These are phyloP conservation scores for Hydnum rufescens DNA, from an alignment of 768 basidiomycete genomes.

Conservation along the genomic window DNA sequence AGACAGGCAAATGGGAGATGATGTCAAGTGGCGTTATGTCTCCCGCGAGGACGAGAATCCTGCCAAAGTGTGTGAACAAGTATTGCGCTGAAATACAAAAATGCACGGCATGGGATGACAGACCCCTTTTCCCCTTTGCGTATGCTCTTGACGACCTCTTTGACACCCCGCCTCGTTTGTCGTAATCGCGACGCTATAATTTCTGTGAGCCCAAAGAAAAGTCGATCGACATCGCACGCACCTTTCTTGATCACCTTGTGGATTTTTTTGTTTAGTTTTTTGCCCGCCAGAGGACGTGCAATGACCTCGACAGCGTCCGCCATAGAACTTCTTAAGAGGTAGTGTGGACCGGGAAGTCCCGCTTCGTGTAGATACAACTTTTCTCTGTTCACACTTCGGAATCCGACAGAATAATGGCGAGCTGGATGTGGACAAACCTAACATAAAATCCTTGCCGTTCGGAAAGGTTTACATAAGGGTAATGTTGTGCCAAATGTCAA, in stretches of 20 bases:
- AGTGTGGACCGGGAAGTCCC: no score
- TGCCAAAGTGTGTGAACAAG: conserved; percentile 15
- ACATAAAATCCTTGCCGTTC: no score
- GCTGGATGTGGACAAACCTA: no score
- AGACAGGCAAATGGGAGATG: conserved; percentile 85
- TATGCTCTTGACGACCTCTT: conserved; percentile 95
- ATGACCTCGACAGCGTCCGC: no score
- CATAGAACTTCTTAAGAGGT: no score
- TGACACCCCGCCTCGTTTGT: conserved; percentile 93
- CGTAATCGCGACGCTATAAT: conserved; percentile 71
- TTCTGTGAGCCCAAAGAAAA: not conserved
- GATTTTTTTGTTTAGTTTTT: conserved; percentile 84
- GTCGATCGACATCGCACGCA: conserved; percentile 5
- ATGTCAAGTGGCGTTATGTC: conserved; percentile 98
- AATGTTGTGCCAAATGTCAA: no score
- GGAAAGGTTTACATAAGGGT: no score
- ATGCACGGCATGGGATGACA: not conserved
- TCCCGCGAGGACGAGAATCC: conserved; percentile 78
- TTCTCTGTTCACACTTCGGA: no score
- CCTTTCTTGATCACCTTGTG: conserved; percentile 92
- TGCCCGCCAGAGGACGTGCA: conserved; percentile 80
- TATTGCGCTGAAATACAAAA: not conserved
- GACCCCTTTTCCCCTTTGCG: conserved; percentile 95
- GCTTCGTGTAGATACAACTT: no score
- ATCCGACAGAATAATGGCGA: no score